Base-by-base conservation (phyloP, 345 rosid species). In the Camelina sativa region DNA sequence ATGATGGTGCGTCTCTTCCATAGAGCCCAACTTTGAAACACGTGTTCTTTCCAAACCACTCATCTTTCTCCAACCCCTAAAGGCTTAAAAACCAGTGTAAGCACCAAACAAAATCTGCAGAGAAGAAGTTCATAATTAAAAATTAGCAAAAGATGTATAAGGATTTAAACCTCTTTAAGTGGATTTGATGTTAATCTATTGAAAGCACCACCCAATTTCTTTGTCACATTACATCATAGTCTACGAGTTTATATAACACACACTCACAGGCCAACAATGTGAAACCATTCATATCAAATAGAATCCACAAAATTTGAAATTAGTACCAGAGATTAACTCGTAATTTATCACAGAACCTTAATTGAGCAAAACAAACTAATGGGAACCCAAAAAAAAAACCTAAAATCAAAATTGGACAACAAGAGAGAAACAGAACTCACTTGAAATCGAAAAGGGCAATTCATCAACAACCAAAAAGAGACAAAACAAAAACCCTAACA, bases 11-110 rank as follows among this genome's bases (percentile, higher is more conserved):
- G 57, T 3, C 13, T 83, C 95, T 79, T 89, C 95, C 76, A 80
- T 84, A 74, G 81, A 69, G 85, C 91, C 96, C 91, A 96, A 86
- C 64, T 89, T 90, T 48, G 97, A 90, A 82, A 63, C 77, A 47
- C 77, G 87, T 81, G 82, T 87, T 72, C 87, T 81, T 63, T 82
- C 80, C 52, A 80, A 72, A 38, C 88, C 87, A 46, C 93, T 86
- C 96, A 88, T 94, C 46, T 71, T 1, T 4, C 4, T 74, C 46
- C 63, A 55, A 3, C 69, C 74, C 72, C 62, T 50, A 54, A 25
- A 8, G 38, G 48, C 64, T 59, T 32, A 10, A 41, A 62, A 40
- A 20, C 60, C 43, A 58, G 28, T 25, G 34, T 48, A 55, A 62
- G 17, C 41, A 50, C 25, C 51, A 59, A n/a, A 52, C 5, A 53